Evolutionary conservation across 2,329 filamentous ascomycete genomes (phyloP).

Genomic region (Trichoderma citrinoviride): DNA sequence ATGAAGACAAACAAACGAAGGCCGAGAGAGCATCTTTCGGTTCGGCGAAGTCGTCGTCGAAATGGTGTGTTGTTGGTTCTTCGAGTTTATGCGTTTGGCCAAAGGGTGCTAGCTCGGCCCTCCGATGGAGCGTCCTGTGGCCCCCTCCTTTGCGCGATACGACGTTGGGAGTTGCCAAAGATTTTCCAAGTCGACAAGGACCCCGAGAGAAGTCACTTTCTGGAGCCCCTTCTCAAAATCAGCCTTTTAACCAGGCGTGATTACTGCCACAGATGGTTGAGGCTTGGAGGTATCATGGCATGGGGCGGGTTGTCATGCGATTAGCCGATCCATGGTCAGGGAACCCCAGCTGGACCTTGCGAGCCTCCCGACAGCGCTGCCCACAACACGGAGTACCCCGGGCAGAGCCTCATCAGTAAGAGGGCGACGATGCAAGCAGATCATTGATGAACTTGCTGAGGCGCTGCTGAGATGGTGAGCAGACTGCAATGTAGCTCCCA

Average conservation of each 20-base stretch:
- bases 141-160: conserved; percentile 1
- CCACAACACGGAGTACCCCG: background rate
- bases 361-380: background rate
- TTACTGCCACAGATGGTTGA: background rate
- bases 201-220: background rate
- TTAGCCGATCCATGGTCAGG: background rate
- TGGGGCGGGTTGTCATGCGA: conserved; percentile 4
- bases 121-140: background rate
- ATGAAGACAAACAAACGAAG: background rate
- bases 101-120: conserved; percentile 6
- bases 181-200: background rate
- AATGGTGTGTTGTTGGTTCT: conserved; percentile 22
- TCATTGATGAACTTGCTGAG: background rate
- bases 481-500: background rate
- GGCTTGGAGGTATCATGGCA: background rate
- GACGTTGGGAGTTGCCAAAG: conserved; percentile 7
- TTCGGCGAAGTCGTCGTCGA: conserved; percentile 1
- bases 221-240: background rate
- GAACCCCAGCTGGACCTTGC: background rate
- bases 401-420: background rate
- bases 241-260: conserved; percentile 12
- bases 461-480: background rate
- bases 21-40: background rate
- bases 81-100: conserved; percentile 14
- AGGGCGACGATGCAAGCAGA: background rate